Evolutionary conservation across 176 grass and related monocot species (phyloP).

Genomic region (barley (Hordeum vulgare)): DNA sequence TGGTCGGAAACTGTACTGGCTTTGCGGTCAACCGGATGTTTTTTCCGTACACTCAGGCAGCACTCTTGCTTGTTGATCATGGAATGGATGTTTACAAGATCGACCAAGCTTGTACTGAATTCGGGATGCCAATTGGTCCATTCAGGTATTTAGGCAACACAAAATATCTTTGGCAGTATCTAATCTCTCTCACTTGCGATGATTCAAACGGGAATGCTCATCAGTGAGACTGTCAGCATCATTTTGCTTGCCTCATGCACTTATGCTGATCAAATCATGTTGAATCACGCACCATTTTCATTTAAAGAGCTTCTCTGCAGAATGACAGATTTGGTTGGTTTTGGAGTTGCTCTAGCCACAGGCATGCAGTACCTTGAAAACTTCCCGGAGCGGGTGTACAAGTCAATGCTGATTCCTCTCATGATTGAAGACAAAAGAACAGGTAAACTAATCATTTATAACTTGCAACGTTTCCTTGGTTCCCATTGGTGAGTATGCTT

Average conservation of each 20-base stretch:
- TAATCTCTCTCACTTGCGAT: background rate
- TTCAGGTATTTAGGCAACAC: conserved; percentile 52
- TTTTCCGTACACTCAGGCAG: conserved; percentile 83
- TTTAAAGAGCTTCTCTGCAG: conserved; percentile 26
- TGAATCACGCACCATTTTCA: background rate
- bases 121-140: conserved; percentile 92
- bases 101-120: conserved; percentile 70
- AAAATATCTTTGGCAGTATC: background rate
- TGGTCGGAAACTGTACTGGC: conserved; percentile 75
- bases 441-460: conserved; percentile 18
- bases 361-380: conserved; percentile 47
- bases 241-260: background rate
- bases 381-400: conserved; percentile 49
- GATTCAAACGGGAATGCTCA: background rate
- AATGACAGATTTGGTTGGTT: conserved; percentile 52
- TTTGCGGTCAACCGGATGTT: conserved; percentile 93
- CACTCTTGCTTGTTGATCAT: conserved; percentile 59
- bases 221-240: background rate
- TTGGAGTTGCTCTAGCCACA: conserved; percentile 42
- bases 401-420: conserved; percentile 49
- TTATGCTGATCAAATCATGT: background rate
- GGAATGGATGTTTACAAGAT: conserved; percentile 87
- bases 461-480: background rate
- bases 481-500: background rate
- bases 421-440: conserved; percentile 58